A percentile compares a stretch with the other conserved stretches of the same genome.
phyloP scores from a whole-genome alignment of 2,329 filamentous ascomycete species.

The Aureobasidium uvarum region DNA sequence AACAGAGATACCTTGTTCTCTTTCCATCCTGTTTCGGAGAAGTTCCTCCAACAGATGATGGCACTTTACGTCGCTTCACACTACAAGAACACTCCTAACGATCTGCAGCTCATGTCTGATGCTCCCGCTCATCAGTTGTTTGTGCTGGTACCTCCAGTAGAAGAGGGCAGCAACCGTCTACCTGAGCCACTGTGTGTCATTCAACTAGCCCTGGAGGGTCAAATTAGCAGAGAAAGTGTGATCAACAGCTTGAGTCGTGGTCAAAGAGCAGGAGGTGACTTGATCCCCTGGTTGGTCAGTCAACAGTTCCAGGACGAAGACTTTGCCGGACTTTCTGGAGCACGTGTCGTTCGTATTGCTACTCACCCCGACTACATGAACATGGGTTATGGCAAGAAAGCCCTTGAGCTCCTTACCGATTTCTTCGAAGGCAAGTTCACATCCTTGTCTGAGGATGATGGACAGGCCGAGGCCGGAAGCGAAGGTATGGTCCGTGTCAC shows the following conservation, averaged over 20 bases:
- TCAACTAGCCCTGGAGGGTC: slow-evolving; percentile 89
- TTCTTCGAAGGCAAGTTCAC: slow-evolving; percentile 96
- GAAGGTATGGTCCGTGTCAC: slow-evolving; percentile 70
- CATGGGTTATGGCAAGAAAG: slow-evolving; percentile 92
- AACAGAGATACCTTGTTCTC: slow-evolving; percentile 98
- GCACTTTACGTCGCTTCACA: slow-evolving; percentile 94
- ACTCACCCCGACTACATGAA: slow-evolving; percentile 90
- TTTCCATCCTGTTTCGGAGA: slow-evolving; percentile 94
- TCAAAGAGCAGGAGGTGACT: slow-evolving; percentile 81
- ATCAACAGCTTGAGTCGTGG: slow-evolving; percentile 85
- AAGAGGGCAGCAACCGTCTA: slow-evolving; percentile 71
- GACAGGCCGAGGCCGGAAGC: slow-evolving; percentile 44
- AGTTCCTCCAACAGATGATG: slow-evolving; percentile 97
- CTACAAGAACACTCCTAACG: slow-evolving; percentile 97
- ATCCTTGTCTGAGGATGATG: slow-evolving; percentile 71
- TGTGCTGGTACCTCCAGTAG: slow-evolving; percentile 82
- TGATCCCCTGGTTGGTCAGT: slow-evolving; percentile 96
- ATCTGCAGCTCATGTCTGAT: slow-evolving; percentile 98
- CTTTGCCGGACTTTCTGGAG: slow-evolving; percentile 89
- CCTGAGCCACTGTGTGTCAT: slow-evolving; percentile 94
- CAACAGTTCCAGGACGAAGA: slow-evolving; percentile 98
- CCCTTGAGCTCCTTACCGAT: slow-evolving; percentile 79
- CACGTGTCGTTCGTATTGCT: slow-evolving; percentile 87
- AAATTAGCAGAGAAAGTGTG: slow-evolving; percentile 90
- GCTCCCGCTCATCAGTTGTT: slow-evolving; percentile 95